A percentile compares a stretch with the other conserved stretches of the same genome.
phyloP scores from a whole-genome alignment of 441 rosid species.

The Lagerstroemia fauriei region DNA sequence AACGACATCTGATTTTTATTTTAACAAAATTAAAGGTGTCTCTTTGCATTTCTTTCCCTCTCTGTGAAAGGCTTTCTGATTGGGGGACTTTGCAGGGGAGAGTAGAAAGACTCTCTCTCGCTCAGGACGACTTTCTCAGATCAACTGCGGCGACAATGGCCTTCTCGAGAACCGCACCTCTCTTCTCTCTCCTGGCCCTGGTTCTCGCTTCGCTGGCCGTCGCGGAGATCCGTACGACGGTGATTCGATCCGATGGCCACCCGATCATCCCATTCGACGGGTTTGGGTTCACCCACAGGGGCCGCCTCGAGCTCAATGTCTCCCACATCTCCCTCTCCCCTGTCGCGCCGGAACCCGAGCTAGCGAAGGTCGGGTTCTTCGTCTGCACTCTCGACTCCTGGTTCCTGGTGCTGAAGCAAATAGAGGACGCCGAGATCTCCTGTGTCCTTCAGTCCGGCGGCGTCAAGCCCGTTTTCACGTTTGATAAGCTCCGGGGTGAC shows the following conservation, averaged over 20 bases:
- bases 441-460: slow-evolving; percentile 68
- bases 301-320: slow-evolving; percentile 69
- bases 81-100: no score
- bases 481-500: slow-evolving; percentile 46
- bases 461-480: slow-evolving; percentile 58
- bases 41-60: no score
- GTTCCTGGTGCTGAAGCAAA: slow-evolving; percentile 69
- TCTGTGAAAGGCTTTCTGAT: no score
- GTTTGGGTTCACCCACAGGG: slow-evolving; percentile 83
- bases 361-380: slow-evolving; percentile 73
- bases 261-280: slow-evolving; percentile 66
- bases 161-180: slow-evolving; percentile 14
- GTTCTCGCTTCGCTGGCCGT: slow-evolving; percentile 30
- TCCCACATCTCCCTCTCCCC: slow-evolving; percentile 52
- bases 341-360: slow-evolving; percentile 62
- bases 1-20: no score
- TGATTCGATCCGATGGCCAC: slow-evolving; percentile 68
- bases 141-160: slow-evolving; percentile 36
- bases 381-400: slow-evolving; percentile 83
- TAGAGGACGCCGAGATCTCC: slow-evolving; percentile 65
- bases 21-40: no score
- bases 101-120: not conserved
- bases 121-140: not conserved
- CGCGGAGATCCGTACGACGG: slow-evolving; percentile 71
- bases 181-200: slow-evolving; percentile 25